Percentiles rank a stretch among this genome's conserved stretches.
Evolutionary conservation across 176 grass and related monocot genomes (phyloP).

Genomic region (Musa schizocarpa): DNA sequence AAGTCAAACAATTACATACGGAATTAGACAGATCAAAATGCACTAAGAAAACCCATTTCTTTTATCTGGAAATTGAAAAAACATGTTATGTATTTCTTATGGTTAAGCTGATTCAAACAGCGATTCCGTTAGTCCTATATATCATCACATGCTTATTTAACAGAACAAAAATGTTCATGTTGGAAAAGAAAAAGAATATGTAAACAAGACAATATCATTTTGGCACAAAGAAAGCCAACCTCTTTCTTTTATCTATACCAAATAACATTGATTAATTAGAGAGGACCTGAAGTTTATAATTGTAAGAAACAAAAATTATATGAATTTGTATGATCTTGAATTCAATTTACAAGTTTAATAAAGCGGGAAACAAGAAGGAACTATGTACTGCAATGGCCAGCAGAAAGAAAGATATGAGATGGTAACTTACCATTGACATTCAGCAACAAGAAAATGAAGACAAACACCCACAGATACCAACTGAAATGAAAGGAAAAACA

Average conservation of each 20-base stretch:
- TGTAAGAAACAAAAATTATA: neutral
- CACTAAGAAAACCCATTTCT: neutral
- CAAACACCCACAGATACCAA: slow-evolving; percentile 93
- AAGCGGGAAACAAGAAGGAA: neutral
- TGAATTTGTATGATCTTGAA: neutral
- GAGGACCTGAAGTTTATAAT: neutral
- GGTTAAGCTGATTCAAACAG: too few species aligned
- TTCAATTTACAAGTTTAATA: neutral
- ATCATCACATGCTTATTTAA: neutral
- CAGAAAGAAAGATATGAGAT: neutral
- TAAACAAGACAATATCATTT: neutral
- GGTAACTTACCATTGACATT: slow-evolving; percentile 73
- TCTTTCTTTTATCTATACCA: too few species aligned
- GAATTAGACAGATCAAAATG: neutral
- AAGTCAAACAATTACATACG: neutral
- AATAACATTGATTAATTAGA: neutral
- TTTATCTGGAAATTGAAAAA: neutral
- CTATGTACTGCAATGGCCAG: neutral
- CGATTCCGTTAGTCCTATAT: neutral
- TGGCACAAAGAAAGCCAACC: neutral
- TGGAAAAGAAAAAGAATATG: neutral
- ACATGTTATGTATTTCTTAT: too few species aligned
- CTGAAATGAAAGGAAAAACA: slow-evolving; percentile 22
- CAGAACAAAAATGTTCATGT: neutral
- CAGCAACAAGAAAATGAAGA: slow-evolving; percentile 85